Conservation (phyloP, 164 flowering plant species). For the Buxus sempervirens region DNA sequence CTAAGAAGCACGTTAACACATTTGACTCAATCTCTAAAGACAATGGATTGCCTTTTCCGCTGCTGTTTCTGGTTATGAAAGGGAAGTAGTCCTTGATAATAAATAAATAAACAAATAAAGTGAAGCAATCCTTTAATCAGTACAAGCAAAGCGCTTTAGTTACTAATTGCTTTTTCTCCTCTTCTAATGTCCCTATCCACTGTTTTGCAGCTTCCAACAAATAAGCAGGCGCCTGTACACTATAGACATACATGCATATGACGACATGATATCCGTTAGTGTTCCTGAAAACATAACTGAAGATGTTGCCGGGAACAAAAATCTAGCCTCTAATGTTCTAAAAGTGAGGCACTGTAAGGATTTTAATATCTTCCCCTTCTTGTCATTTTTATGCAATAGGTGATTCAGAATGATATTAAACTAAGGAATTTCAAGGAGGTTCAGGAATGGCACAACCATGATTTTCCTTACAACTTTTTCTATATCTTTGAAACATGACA, state of each 20-base stretch:
- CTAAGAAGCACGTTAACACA: neutral
- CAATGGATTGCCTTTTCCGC: neutral
- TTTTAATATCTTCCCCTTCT: neutral
- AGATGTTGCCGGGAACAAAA: conserved; percentile 90
- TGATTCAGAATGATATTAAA: neutral
- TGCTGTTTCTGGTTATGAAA: neutral
- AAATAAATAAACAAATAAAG: too few relatives aligned
- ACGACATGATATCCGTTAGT: conserved; percentile 39
- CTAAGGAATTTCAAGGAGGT: neutral
- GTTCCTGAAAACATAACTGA: conserved; percentile 77
- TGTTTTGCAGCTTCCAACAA: conserved; percentile 57
- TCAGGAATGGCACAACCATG: neutral
- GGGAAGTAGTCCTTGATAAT: too few relatives aligned
- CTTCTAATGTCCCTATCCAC: neutral
- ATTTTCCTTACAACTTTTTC: neutral
- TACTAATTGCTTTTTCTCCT: neutral
- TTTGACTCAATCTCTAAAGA: neutral
- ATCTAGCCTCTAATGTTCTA: conserved; percentile 70
- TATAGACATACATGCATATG: conserved; percentile 47
- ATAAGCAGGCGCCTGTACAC: conserved; percentile 48
- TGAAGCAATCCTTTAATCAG: neutral
- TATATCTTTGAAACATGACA: neutral
- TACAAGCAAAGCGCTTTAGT: neutral
- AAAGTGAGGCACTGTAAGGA: conserved; percentile 84
- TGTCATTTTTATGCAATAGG: neutral